phyloP scores from a whole-genome alignment of 169 alveolate species.

The Toxoplasma gondii region DNA sequence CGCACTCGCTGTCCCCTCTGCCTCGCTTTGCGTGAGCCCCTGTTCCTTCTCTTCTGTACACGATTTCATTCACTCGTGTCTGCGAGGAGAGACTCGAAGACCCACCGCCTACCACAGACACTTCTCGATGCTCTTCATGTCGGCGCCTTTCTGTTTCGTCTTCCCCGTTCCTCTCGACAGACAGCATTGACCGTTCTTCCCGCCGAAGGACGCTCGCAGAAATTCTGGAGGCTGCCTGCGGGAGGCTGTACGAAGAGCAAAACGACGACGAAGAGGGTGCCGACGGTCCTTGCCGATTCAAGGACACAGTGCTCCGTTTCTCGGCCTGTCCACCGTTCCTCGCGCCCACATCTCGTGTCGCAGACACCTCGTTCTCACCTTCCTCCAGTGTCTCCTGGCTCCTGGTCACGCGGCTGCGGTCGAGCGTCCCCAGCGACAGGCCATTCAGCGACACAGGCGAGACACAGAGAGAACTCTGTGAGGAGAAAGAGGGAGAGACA shows the following conservation, averaged over 20 bases:
- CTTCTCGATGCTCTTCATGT: not conserved
- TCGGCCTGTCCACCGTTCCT: not conserved
- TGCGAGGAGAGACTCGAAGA: not conserved
- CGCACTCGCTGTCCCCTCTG: not conserved
- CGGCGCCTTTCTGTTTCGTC: not conserved
- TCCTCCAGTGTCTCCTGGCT: not conserved
- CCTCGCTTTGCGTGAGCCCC: not conserved
- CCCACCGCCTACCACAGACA: not conserved
- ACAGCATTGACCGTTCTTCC: not conserved
- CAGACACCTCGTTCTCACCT: not conserved
- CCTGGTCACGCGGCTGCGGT: not conserved
- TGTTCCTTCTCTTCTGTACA: not conserved
- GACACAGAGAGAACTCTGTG: not conserved
- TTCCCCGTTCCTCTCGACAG: not conserved
- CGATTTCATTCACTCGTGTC: not conserved
- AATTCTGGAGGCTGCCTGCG: too few relatives aligned
- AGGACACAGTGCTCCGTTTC: not conserved
- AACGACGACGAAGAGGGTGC: too few relatives aligned
- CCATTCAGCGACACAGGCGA: not conserved
- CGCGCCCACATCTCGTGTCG: not conserved
- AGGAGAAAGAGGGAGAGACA: not conserved
- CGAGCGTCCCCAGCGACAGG: not conserved
- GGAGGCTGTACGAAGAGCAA: too few relatives aligned
- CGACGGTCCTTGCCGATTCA: too few relatives aligned
- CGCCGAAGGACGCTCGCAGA: too few relatives aligned